Conservation (phyloP, 1,139 yeast species). For the Blastobotrys malaysiensis region DNA sequence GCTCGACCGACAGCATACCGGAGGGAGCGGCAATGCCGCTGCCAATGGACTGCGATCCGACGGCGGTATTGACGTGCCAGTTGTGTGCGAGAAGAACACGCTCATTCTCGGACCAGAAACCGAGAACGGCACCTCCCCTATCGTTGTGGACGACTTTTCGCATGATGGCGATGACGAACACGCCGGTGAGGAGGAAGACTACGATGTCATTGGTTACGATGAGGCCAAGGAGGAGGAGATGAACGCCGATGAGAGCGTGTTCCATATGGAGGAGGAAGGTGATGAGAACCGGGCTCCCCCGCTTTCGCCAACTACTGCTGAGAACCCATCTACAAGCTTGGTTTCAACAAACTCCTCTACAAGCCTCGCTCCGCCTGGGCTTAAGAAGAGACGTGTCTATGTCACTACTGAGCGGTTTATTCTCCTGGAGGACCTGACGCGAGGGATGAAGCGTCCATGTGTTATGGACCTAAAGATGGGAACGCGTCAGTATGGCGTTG, state of each 20-base stretch:
- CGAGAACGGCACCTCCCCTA: background rate
- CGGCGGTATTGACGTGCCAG: constrained; percentile 1
- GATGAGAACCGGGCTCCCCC: constrained; percentile 6
- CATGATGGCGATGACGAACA: constrained; percentile 2
- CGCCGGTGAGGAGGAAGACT: background rate
- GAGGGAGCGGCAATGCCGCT: background rate
- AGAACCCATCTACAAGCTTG: background rate
- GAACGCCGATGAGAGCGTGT: constrained; percentile 13
- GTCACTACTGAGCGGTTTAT: constrained; percentile 64
- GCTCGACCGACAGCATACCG: background rate
- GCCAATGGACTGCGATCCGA: background rate
- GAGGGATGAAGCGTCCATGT: constrained; percentile 77
- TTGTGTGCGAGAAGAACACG: background rate
- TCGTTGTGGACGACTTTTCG: background rate
- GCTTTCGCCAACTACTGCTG: background rate
- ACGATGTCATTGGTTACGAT: background rate
- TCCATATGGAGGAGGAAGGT: constrained; percentile 25
- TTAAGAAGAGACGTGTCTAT: background rate
- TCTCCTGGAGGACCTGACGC: constrained; percentile 84
- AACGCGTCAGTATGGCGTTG: constrained; percentile 96
- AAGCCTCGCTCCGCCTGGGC: background rate
- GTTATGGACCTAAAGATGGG: constrained; percentile 97
- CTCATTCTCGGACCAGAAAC: background rate
- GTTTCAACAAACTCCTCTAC: background rate
- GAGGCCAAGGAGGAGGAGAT: background rate